Conservation (phyloP, 495 filamentous ascomycete genomes). For the Saxispiralis lemnorum region DNA sequence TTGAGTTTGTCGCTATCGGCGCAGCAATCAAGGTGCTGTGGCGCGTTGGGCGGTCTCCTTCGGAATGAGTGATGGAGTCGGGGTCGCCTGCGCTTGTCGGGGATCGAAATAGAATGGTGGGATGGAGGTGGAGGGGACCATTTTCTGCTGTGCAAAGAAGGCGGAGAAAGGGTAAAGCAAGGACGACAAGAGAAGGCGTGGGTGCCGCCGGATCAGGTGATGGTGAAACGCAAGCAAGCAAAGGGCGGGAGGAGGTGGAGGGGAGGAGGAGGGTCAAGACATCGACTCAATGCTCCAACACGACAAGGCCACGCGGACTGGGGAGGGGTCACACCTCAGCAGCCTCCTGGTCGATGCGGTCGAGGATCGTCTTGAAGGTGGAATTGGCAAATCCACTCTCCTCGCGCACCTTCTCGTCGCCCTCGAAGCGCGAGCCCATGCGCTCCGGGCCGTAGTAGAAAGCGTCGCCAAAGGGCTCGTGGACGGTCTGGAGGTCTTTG, state of each 20-base stretch:
- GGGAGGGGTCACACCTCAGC: slow-evolving; percentile 40
- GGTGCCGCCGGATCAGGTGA: not conserved
- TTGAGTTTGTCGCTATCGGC: not conserved
- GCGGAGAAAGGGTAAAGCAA: too few relatives aligned
- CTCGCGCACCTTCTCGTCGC: slow-evolving; percentile 49
- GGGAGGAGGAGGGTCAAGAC: not conserved
- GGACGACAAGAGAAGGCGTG: not conserved
- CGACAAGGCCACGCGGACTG: not conserved
- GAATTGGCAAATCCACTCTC: slow-evolving; percentile 58
- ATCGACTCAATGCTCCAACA: too few relatives aligned
- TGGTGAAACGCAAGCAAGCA: slow-evolving; percentile 1
- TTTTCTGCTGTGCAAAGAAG: too few relatives aligned
- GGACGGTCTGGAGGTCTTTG: slow-evolving; percentile 61
- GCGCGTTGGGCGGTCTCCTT: too few relatives aligned
- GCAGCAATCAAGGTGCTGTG: not conserved
- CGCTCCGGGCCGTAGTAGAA: slow-evolving; percentile 91
- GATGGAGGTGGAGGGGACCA: too few relatives aligned
- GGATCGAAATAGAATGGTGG: too few relatives aligned
- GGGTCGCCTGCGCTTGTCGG: too few relatives aligned
- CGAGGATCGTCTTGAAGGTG: slow-evolving; percentile 61
- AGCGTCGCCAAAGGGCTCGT: slow-evolving; percentile 92
- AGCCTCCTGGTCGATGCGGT: slow-evolving; percentile 46
- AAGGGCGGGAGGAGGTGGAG: slow-evolving; percentile 9
- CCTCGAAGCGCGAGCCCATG: slow-evolving; percentile 53
- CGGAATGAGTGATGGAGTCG: too few relatives aligned